Evolutionary conservation across 2,329 filamentous ascomycete genomes (phyloP).

Genomic region (Simplicillium aogashimaense): DNA sequence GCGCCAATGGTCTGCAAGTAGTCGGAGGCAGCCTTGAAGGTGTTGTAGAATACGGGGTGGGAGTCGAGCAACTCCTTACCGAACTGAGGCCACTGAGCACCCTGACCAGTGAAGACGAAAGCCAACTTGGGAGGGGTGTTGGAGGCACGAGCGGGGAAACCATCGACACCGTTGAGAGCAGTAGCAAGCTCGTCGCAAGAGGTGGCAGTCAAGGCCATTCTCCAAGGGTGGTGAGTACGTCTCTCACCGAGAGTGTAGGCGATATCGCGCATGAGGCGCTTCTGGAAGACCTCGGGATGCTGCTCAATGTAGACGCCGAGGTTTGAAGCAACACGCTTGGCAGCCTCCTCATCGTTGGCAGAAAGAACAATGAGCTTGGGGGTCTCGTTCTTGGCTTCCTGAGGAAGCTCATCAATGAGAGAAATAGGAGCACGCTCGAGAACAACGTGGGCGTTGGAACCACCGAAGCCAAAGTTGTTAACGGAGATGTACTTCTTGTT

Average conservation of each 20-base stretch:
- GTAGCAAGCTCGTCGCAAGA: slow-evolving; percentile 31
- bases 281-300: slow-evolving; percentile 30
- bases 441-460: slow-evolving; percentile 31
- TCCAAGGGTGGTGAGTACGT: slow-evolving; percentile 31
- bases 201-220: slow-evolving; percentile 30
- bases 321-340: slow-evolving; percentile 17
- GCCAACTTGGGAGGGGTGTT: slow-evolving; percentile 12
- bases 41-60: slow-evolving; percentile 23
- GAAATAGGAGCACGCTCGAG: slow-evolving; percentile 24
- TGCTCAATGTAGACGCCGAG: slow-evolving; percentile 29
- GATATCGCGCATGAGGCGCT: slow-evolving; percentile 31
- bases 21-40: slow-evolving; percentile 20
- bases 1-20: slow-evolving; percentile 22
- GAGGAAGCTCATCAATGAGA: slow-evolving; percentile 2
- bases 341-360: slow-evolving; percentile 25
- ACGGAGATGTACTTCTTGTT: slow-evolving; percentile 40
- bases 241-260: slow-evolving; percentile 37
- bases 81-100: slow-evolving; percentile 27
- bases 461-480: slow-evolving; percentile 38
- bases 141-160: slow-evolving; percentile 9
- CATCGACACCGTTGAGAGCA: slow-evolving; percentile 2
- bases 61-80: slow-evolving; percentile 23
- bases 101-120: slow-evolving; percentile 30
- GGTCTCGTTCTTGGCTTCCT: slow-evolving; percentile 4
- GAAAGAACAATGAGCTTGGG: slow-evolving; percentile 32